phyloP scores from a whole-genome alignment of 1,139 yeast species.

The Candida sp. region DNA sequence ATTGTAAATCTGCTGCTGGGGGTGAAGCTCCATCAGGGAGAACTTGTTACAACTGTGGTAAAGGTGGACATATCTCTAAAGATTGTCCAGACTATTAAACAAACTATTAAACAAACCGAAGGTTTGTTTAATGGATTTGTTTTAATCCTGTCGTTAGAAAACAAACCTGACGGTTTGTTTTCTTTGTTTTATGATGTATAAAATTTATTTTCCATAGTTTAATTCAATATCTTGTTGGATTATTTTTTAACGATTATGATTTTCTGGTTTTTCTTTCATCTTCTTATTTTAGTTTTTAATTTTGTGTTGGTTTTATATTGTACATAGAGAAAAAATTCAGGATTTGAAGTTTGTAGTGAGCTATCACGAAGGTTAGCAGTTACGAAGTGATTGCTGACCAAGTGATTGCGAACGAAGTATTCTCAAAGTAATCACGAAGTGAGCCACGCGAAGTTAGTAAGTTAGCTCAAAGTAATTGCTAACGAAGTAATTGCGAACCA shows the following conservation, averaged over 20 bases:
- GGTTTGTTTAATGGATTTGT: background rate
- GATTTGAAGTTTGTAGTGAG: background rate
- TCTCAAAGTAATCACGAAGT: too few relatives aligned
- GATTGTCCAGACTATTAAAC: slow-evolving; percentile 23
- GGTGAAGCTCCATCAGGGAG: slow-evolving; percentile 40
- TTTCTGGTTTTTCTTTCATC: background rate
- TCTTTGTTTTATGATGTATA: background rate
- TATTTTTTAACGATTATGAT: slow-evolving; percentile 2
- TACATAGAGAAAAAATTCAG: slow-evolving; percentile 1
- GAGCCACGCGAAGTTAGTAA: too few relatives aligned
- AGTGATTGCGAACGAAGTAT: too few relatives aligned
- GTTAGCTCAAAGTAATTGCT: too few relatives aligned
- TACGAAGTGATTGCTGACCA: too few relatives aligned
- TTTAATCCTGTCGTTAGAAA: too few relatives aligned
- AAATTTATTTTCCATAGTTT: background rate
- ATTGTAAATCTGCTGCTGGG: slow-evolving; percentile 55
- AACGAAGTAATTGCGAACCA: too few relatives aligned
- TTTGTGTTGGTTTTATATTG: slow-evolving; percentile 2
- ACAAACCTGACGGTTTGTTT: background rate
- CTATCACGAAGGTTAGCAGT: too few relatives aligned
- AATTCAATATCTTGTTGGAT: too few relatives aligned
- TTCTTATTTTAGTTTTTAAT: slow-evolving; percentile 1
- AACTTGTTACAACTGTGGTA: slow-evolving; percentile 45
- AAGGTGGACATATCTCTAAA: slow-evolving; percentile 33
- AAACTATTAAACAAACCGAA: background rate